These are phyloP conservation scores for Sedum album DNA, from an alignment of 164 flowering plant genomes.

Conservation along the genomic window DNA sequence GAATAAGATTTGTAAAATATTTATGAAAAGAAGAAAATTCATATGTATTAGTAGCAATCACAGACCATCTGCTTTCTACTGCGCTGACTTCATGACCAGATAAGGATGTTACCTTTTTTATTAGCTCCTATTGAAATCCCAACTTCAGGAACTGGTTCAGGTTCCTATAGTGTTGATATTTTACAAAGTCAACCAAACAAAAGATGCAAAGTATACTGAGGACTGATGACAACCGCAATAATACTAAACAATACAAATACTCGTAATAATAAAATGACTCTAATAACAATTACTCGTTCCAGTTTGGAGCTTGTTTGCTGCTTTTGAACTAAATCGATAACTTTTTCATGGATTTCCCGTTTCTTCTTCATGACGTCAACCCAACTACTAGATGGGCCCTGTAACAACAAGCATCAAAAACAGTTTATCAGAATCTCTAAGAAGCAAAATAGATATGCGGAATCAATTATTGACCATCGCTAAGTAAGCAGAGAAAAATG, in stretches of 20 bases:
- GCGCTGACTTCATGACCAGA: not conserved
- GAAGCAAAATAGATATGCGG: not conserved
- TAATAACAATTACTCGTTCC: conserved; percentile 31
- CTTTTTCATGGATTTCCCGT: conserved; percentile 75
- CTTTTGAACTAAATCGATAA: conserved; percentile 60
- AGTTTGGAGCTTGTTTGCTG: conserved; percentile 35
- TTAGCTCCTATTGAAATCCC: conserved; percentile 16
- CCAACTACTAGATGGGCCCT: conserved; percentile 82
- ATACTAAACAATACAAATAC: not conserved
- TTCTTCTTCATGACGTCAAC: conserved; percentile 95
- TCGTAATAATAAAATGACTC: not conserved
- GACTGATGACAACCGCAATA: not conserved
- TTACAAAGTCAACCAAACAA: not conserved
- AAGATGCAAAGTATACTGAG: not conserved
- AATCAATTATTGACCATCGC: not conserved
- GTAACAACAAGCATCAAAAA: conserved; percentile 1
- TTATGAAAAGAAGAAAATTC: not conserved
- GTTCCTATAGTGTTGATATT: conserved; percentile 36
- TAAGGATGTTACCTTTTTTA: conserved; percentile 39
- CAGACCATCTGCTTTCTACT: not conserved
- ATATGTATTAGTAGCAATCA: not conserved
- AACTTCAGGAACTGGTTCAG: conserved; percentile 17
- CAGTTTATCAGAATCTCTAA: not conserved
- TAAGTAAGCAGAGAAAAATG: not conserved
- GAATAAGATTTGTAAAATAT: not conserved